Percentiles rank a stretch among this genome's conserved stretches.
These are phyloP conservation scores for Daldinia caldariorum DNA, from an alignment of 495 filamentous ascomycete genomes.

Conservation along the genomic window DNA sequence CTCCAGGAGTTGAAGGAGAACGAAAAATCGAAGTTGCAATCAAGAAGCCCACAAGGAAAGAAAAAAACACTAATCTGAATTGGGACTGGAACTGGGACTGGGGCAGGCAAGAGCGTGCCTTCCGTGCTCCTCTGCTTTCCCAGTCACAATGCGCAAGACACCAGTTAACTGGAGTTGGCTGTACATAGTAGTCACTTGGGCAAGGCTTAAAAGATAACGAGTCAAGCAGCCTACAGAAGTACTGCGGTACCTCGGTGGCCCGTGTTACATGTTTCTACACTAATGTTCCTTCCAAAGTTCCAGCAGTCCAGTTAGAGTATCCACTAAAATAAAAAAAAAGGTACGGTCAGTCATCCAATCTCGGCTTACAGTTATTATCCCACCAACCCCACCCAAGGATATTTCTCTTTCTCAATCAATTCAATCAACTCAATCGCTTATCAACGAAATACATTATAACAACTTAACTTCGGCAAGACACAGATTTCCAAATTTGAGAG, in stretches of 20 bases:
- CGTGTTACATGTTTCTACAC: neutral
- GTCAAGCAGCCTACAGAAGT: neutral
- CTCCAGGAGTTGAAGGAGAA: slow-evolving; percentile 42
- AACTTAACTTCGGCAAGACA: neutral
- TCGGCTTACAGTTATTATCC: slow-evolving; percentile 19
- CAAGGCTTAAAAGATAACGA: neutral
- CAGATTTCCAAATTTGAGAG: neutral
- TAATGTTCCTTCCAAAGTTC: neutral
- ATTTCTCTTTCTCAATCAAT: slow-evolving; percentile 9
- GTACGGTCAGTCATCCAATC: slow-evolving; percentile 1
- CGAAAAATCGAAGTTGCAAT: slow-evolving; percentile 50
- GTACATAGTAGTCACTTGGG: neutral
- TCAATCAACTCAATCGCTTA: slow-evolving; percentile 5
- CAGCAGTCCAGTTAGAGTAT: neutral
- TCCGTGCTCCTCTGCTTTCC: neutral
- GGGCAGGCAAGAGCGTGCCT: slow-evolving; percentile 19
- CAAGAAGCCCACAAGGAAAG: slow-evolving; percentile 18
- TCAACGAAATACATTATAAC: neutral
- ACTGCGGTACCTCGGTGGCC: neutral
- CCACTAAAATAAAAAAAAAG: slow-evolving; percentile 10
- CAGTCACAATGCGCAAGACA: too few species aligned
- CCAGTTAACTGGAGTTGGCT: too few species aligned
- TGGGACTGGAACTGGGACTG: slow-evolving; percentile 19
- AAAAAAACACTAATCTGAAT: slow-evolving; percentile 30
- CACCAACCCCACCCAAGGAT: slow-evolving; percentile 36